Base-by-base conservation (phyloP, 2,329 filamentous ascomycete species). In the Mycosphaerella sp. region DNA sequence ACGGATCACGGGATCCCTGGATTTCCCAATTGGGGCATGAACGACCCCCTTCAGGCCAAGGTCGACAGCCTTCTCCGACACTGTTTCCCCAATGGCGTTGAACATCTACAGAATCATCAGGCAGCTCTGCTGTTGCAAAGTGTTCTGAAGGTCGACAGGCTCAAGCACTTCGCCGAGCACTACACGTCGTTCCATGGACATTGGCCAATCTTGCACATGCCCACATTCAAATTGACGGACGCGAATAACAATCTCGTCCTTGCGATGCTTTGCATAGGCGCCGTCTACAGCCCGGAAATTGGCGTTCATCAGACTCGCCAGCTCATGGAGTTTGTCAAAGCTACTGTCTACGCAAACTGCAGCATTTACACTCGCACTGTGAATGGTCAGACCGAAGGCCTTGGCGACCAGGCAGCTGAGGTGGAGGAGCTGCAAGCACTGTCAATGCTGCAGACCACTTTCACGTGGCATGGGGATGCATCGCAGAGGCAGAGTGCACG, bases 161-260 rank as follows among this genome's bases (percentile, higher is more conserved):
- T 88, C 66, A 83, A 82, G 73, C 79, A 84, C 66, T 87, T 87
- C 67, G 77, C 88, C 68, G 79, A 84, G 63, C 78, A 83, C 64
- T 89, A 86, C 74, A 82, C 79, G 56, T 83, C 87, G 69, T 89
- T 84, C 69, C 83, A 88, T 68, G 78, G 81, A 57, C 86, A 90
- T 69, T 87, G 87, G 73, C 82, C 85, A 17, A 78, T 87, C 61
- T 77, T 89, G 49, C 85, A 90, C 66, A 78, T 85, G 67, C 80
- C 85, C 36, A 86, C 85, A 7, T 87, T 89, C 70, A 79, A 82
- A 65, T 79, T 86, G 50, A 75, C 79, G 57, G 78, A 83, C 58
- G 80, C 82, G 45, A 83, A 85, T 67, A 81, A 83, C 56, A 83
- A 84, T 59, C 76, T 89, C 57, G 73, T 87, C 47, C 77, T 86